Conservation (phyloP, 305 asterid genomes). For the Andrographis paniculata region DNA sequence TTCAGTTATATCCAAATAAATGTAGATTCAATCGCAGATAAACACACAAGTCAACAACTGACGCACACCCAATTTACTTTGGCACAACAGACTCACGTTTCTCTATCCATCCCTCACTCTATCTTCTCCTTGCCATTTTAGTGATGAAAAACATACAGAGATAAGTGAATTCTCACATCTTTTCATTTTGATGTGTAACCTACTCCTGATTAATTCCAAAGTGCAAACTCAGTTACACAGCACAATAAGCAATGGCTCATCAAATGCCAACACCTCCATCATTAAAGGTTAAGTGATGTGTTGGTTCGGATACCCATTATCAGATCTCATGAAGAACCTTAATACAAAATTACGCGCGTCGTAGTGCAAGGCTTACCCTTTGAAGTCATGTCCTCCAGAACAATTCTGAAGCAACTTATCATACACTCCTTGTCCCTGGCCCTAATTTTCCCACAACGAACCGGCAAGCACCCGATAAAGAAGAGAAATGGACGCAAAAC, state of each 20-base stretch:
- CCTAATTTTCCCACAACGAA: constrained; percentile 39
- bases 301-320: no score
- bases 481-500: constrained; percentile 78
- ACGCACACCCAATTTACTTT: not conserved
- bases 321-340: no score
- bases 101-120: no score
- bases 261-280: constrained; percentile 9
- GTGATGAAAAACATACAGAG: no score
- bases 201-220: no score
- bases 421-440: constrained; percentile 54
- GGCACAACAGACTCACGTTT: no score
- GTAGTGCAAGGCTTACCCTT: constrained; percentile 36
- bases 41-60: no score
- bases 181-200: no score
- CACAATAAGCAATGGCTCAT: not conserved
- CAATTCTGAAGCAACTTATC: constrained; percentile 57
- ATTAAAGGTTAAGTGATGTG: no score
- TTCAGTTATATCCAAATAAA: not conserved
- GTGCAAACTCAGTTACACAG: constrained; percentile 3
- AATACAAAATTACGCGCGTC: not conserved
- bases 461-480: constrained; percentile 48
- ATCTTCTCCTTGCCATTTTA: no score
- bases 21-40: no score
- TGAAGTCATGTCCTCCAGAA: constrained; percentile 60
- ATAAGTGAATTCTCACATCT: no score